Base-by-base conservation (phyloP, 352 stramenopile species). In the Peronospora tabacina region DNA sequence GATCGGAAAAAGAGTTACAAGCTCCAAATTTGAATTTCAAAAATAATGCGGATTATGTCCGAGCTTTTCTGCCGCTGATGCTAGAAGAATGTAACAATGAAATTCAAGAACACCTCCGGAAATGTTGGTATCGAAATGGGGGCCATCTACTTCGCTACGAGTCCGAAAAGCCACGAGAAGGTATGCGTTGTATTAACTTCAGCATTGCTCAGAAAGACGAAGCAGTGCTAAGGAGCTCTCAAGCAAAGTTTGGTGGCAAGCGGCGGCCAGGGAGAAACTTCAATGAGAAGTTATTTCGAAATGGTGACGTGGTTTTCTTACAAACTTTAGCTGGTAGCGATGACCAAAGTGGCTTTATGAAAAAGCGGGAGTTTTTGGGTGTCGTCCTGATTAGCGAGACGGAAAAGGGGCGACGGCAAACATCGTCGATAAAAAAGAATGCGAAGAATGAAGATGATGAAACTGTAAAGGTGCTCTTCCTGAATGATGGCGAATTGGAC, bases 1-100 rank as follows among this genome's bases (percentile, higher is more conserved):
- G 54, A 51, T 82, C 61, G 1, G 63, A 87, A 37, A 66, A 73
- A 22, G 67, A 78, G 41, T 47, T 92, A 0, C 22, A 59, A 16
- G 57, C 66, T 1, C 83, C 83, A 2, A 52, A 49, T 0, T 57
- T 90, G 12, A 87, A 60, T 17, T 94, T 89, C 44, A 70, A 55
- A 22, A 86, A 76, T 49, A 85, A 61, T 13, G 68, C 68, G 2
- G 81, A 88, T 10, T 94, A 94, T 43, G 66, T 85, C 7, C 75
- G 73, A 44, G 61, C 81, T n/a, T 94, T 90, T 35, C 55, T 89
- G 5, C 83, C 83, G 0, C 52, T 94, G 13, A 60, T 94, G 32
- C 42, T 94, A 0, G 83, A 92, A 66, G 83, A 94, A 58, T 85
- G 73, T 28, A 82, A 79, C 56, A 89, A 85, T 17, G 83, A 92